Evolutionary conservation across 768 basidiomycete genomes (phyloP).

Genomic region (Naganishia friedmannii): DNA sequence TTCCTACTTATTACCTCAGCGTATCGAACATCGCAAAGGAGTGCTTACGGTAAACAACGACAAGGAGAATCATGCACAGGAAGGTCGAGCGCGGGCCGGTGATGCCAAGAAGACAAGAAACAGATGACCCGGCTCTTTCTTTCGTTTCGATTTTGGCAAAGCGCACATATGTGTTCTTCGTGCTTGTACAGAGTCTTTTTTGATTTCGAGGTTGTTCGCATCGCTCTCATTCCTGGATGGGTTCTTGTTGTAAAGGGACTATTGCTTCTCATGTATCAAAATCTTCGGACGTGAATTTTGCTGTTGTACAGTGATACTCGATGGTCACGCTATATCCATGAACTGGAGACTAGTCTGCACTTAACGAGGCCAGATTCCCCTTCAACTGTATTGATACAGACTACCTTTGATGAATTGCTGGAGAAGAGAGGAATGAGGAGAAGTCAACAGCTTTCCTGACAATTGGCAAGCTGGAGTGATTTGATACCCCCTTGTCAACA

Average conservation of each 20-base stretch:
- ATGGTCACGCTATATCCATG: neutral
- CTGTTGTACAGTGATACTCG: neutral
- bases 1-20: neutral
- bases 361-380: too few species aligned
- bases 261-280: neutral
- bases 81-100: neutral
- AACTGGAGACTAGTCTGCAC: neutral
- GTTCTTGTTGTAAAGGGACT: neutral
- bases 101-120: neutral
- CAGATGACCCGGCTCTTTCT: neutral
- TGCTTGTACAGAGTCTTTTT: neutral
- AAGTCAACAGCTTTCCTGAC: too few species aligned
- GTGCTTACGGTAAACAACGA: conserved; percentile 3
- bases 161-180: neutral
- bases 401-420: neutral
- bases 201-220: conserved; percentile 4
- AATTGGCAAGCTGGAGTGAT: too few species aligned
- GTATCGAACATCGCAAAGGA: conserved; percentile 18
- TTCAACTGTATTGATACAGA: too few species aligned
- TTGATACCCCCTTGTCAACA: too few species aligned
- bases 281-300: neutral
- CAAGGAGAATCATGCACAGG: conserved; percentile 13
- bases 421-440: neutral
- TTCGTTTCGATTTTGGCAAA: neutral
- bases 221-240: neutral